phyloP scores from a whole-genome alignment of 1,139 yeast species.

The Blastobotrys persicus region DNA sequence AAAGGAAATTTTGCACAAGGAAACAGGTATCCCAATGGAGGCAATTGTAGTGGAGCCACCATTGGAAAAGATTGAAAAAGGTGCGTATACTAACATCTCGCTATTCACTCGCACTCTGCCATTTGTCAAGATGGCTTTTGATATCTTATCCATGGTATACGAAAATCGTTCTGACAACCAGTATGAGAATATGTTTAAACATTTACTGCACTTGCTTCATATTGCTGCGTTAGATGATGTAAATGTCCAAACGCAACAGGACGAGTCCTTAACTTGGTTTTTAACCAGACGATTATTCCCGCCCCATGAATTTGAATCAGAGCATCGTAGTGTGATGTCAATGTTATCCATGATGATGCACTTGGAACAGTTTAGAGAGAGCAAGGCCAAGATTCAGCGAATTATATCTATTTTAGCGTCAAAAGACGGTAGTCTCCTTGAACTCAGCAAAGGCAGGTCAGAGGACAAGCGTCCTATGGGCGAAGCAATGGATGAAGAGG shows the following conservation, averaged over 20 bases:
- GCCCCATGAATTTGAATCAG: conserved; percentile 5
- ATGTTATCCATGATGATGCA: conserved; percentile 16
- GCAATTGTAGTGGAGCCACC: conserved; percentile 39
- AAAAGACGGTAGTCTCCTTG: conserved; percentile 14
- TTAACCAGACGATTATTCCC: conserved; percentile 17
- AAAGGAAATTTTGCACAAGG: conserved; percentile 40
- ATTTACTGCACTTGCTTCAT: conserved; percentile 68
- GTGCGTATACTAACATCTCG: conserved; percentile 37
- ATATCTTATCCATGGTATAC: conserved; percentile 23
- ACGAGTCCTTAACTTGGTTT: conserved; percentile 8
- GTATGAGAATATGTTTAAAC: conserved; percentile 56
- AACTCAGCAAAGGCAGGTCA: conserved; percentile 5
- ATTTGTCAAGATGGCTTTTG: conserved; percentile 34
- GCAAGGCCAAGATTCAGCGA: conserved; percentile 18
- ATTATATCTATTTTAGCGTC: conserved; percentile 20
- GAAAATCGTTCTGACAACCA: conserved; percentile 38
- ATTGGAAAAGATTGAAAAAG: conserved; percentile 32
- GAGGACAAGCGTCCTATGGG: conserved; percentile 6
- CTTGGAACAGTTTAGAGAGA: conserved; percentile 12
- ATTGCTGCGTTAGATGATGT: conserved; percentile 46
- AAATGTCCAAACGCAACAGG: conserved; percentile 9
- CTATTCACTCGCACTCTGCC: conserved; percentile 37
- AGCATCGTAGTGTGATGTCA: conserved; percentile 12
- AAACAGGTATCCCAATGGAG: conserved; percentile 29
- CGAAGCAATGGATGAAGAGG: conserved; percentile 18